These are phyloP conservation scores for Carnegiea gigantea DNA, from an alignment of 179 eudicot species.

Conservation along the genomic window DNA sequence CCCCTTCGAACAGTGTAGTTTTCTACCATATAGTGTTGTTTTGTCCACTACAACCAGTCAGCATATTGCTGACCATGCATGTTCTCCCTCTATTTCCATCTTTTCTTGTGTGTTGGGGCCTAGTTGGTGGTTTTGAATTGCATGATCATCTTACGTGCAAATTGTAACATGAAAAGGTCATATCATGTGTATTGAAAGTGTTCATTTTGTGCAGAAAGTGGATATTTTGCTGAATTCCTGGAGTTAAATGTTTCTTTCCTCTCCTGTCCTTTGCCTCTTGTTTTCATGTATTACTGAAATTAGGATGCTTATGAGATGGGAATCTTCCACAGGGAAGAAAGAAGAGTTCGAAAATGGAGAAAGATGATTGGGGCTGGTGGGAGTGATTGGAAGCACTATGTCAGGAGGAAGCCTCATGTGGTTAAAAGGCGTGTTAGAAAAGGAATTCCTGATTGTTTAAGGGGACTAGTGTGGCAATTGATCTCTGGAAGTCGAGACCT, in stretches of 20 bases:
- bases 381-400: constrained; percentile 93
- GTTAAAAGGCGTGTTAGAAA: constrained; percentile 90
- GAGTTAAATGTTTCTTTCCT: background rate
- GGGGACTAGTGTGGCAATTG: constrained; percentile 99
- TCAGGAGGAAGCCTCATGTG: constrained; percentile 79
- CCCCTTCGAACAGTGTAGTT: too few species aligned
- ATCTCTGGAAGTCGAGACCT: constrained; percentile 97
- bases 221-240: background rate
- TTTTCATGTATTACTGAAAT: background rate
- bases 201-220: background rate
- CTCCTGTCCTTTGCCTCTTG: background rate
- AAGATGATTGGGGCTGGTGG: constrained; percentile 99
- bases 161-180: too few species aligned
- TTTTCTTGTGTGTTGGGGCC: too few species aligned
- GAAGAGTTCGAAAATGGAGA: constrained; percentile 92
- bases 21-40: too few species aligned
- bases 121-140: too few species aligned
- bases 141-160: too few species aligned
- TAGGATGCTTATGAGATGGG: constrained; percentile 20
- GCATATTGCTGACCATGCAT: too few species aligned
- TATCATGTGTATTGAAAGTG: too few species aligned
- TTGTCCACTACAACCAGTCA: too few species aligned
- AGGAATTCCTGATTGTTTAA: constrained; percentile 97
- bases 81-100: too few species aligned
- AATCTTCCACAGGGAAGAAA: constrained; percentile 68